Percentiles rank a stretch among this genome's conserved stretches.
Evolutionary conservation across 495 filamentous ascomycete genomes (phyloP).

Genomic region (Elasticomyces elasticus): DNA sequence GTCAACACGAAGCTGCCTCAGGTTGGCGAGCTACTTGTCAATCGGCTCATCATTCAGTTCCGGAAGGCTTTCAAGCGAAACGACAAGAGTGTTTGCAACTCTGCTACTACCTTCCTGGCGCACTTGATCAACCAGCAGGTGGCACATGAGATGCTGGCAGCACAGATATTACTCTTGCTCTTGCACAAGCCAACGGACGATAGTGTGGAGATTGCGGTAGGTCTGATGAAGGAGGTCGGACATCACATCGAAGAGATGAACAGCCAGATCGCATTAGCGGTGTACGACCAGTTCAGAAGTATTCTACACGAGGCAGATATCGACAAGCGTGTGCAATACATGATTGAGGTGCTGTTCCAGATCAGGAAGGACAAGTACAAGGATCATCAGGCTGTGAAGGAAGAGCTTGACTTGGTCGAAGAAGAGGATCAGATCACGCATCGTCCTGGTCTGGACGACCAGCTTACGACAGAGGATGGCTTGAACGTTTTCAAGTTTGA

Average conservation of each 20-base stretch:
- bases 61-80: constrained; percentile 92
- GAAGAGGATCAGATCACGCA: constrained; percentile 98
- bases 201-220: constrained; percentile 95
- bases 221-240: constrained; percentile 79
- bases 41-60: constrained; percentile 82
- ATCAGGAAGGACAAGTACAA: constrained; percentile 94
- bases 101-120: constrained; percentile 85
- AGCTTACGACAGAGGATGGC: constrained; percentile 70
- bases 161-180: constrained; percentile 79
- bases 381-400: constrained; percentile 79
- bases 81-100: constrained; percentile 89
- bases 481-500: constrained; percentile 96
- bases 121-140: constrained; percentile 94
- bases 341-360: constrained; percentile 97
- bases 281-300: constrained; percentile 90
- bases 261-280: constrained; percentile 66
- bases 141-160: constrained; percentile 82
- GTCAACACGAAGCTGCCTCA: constrained; percentile 95
- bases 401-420: constrained; percentile 90
- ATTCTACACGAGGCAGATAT: constrained; percentile 94
- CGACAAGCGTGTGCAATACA: constrained; percentile 93
- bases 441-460: constrained; percentile 57
- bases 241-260: constrained; percentile 93
- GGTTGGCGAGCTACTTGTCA: constrained; percentile 82
- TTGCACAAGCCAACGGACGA: constrained; percentile 93